Base-by-base conservation (phyloP, 495 filamentous ascomycete genomes). In the Geopyxis carbonaria region DNA sequence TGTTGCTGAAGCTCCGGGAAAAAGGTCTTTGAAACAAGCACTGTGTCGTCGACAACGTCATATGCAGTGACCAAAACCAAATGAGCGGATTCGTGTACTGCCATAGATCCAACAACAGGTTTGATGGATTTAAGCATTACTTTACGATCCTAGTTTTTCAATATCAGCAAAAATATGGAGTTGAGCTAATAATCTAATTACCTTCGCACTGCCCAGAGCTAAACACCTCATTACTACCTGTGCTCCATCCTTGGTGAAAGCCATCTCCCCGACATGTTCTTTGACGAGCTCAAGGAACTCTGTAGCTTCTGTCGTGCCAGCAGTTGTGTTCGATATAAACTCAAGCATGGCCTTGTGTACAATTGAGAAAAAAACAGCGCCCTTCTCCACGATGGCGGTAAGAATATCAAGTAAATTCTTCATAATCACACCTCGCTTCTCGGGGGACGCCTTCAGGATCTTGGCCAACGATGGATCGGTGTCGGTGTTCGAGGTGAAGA, bases 311-410 rank as follows among this genome's bases (percentile, higher is more conserved):
- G 74, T 70, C 48, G 72, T 79, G 14, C 76, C 82, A 9, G 72
- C 64, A 34, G 75, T 77, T 31, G 74, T 70, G 53, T 78, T 85
- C 32, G 82, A 66, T 61, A 84, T 89, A 57, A 94, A 95, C 55
- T 99, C 85, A 33, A 94, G 70, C 87, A 95, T 92, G 15, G 89
- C 91, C 46, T 91, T 87, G 58, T 99, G 91, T 4, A 95, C 68
- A 65, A 95, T 86, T 1, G 84, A 92, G 59, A 95, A 99, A 5
- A 79, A 84, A 10, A 84, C 87, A 48, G 81, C 72, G 61, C 91
- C 85, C 69, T 99, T 99, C 62, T 94, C 84, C 38, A 94, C 67
- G 16, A 95, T 70, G 40, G 76, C 70, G 57, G 93, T 92, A 61
- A 86, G 81, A 49, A 93, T 65, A 45, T 86, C 78, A 45, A 74